Evolutionary conservation across 2,329 filamentous ascomycete species (phyloP).

Genomic region (Plectosphaerella plurivora): DNA sequence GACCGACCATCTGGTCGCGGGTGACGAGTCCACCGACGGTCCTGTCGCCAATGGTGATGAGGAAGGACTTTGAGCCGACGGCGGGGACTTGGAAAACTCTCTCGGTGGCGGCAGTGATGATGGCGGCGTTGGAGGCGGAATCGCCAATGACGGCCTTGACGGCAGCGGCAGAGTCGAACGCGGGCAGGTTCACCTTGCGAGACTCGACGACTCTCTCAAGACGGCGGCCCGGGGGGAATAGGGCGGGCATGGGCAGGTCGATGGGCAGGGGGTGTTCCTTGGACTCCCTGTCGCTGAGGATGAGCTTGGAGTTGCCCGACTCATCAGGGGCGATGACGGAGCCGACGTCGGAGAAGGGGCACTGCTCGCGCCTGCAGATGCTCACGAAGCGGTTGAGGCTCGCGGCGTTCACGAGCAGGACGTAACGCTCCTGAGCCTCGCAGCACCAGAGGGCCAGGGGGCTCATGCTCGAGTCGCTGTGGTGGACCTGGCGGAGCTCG

Average conservation of each 20-base stretch:
- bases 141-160: conserved; percentile 61
- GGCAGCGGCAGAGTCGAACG: conserved; percentile 65
- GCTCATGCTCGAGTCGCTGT: conserved; percentile 85
- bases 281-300: conserved; percentile 78
- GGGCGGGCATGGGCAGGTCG: conserved; percentile 80
- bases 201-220: conserved; percentile 71
- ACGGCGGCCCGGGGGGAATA: conserved; percentile 85
- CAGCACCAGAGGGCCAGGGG: conserved; percentile 98
- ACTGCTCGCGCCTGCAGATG: conserved; percentile 74
- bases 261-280: conserved; percentile 72
- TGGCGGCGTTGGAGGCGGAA: conserved; percentile 45
- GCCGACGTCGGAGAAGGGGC: conserved; percentile 88
- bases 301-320: conserved; percentile 63
- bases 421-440: conserved; percentile 94
- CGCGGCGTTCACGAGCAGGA: conserved; percentile 79
- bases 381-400: conserved; percentile 71
- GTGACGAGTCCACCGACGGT: conserved; percentile 85
- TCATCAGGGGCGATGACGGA: conserved; percentile 61
- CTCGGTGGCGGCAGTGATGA: conserved; percentile 64
- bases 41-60: conserved; percentile 94
- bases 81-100: conserved; percentile 80
- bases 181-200: conserved; percentile 60
- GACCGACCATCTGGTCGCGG: conserved; percentile 92
- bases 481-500: conserved; percentile 91
- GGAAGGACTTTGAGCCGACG: conserved; percentile 94